Evolutionary conservation across 176 grass and related monocot species (phyloP).

Genomic region (Echinochloa phyllopogon): DNA sequence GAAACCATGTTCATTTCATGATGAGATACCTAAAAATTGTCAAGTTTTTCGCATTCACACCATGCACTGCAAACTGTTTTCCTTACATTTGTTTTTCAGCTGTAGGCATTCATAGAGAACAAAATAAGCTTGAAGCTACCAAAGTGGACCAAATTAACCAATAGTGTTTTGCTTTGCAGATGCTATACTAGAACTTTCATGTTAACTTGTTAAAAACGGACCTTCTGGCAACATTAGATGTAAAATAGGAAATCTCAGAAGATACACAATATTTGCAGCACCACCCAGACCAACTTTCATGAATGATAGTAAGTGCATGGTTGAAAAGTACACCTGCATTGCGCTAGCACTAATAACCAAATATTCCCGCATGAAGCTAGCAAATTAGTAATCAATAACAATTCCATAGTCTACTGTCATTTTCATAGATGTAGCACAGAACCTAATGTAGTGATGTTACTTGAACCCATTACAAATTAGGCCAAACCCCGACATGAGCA

Average conservation of each 20-base stretch:
- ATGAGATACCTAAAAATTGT: neutral
- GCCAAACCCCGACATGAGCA: neutral
- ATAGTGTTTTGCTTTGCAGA: conserved; percentile 5
- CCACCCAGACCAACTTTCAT: neutral
- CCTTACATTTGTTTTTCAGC: conserved; percentile 10
- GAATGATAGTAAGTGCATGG: conserved; percentile 8
- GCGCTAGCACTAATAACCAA: neutral
- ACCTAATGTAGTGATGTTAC: neutral
- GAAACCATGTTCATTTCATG: conserved; percentile 9
- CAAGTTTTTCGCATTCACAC: neutral
- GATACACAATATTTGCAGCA: neutral
- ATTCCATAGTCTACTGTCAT: neutral
- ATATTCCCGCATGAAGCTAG: neutral
- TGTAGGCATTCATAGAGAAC: neutral
- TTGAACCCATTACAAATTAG: neutral
- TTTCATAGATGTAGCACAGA: conserved; percentile 14
- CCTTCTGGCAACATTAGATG: neutral
- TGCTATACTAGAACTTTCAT: neutral
- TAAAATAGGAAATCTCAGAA: neutral
- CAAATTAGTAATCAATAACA: conserved; percentile 16
- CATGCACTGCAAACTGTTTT: conserved; percentile 4
- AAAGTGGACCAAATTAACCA: neutral
- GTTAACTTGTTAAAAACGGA: neutral
- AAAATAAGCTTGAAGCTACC: conserved; percentile 1
- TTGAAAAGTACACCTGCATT: neutral